Base-by-base conservation (phyloP, 1,284 basidiomycete genomes). In the Sutorius eximius region DNA sequence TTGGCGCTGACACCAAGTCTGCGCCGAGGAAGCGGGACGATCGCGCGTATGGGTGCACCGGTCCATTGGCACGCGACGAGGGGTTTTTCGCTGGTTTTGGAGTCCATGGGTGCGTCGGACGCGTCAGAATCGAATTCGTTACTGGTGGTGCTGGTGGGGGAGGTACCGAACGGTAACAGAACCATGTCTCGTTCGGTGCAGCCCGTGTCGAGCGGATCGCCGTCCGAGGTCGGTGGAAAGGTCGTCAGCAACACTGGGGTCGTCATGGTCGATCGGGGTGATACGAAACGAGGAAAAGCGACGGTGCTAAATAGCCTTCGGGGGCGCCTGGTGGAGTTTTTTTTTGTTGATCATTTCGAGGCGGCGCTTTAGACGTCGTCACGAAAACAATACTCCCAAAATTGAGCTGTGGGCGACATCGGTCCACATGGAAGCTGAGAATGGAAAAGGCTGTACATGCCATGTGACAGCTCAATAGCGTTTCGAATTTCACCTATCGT, bases 11-110 rank as follows among this genome's bases (percentile, higher is more conserved):
- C n/a, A 8, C 22, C 34, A 12, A 46, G 45, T 3, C 5, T 48
- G 27, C 64, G 64, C 2, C 52, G 62, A 1, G 64, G 64, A 0
- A 66, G 63, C 0, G 64, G 65, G 0, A 56, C 29, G 53, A 63
- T 58, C n/a, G 64, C 64, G 44, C 64, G 64, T 32, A 67, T 55
- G n/a, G 64, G 66, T 4, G 42, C 16, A 3, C 65, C 67, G 2
- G 64, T 56, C 64, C 64, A 68, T n/a, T 18, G 58, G n/a, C 41
- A n/a, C 2, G 36, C 37, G 3, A 45, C 53, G 9, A 12, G 27
- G 30, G 7, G 22, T 9, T 20, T 27, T 33, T 52, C 16, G 36
- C 18, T 10, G 0, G 33, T 13, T 18, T 10, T 3, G 6, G 24
- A 27, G 33, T 40, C 11, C 15, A 24, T 27, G 5, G 47, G 45